Base-by-base conservation (phyloP, 2,329 filamentous ascomycete species). In the Leptodontidium sp. region DNA sequence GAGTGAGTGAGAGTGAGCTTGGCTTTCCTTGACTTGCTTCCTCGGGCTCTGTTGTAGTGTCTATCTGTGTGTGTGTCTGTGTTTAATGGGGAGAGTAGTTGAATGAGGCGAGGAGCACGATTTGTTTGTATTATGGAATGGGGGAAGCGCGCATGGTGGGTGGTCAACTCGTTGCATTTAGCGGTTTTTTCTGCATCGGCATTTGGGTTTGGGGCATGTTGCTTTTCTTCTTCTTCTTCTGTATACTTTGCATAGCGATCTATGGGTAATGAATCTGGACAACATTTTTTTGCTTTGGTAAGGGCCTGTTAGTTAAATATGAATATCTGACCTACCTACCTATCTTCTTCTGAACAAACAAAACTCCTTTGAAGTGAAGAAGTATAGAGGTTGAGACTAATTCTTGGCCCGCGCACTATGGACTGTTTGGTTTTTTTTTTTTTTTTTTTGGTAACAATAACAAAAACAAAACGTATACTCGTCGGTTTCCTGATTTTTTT, bases 1-100 rank as follows among this genome's bases (percentile, higher is more conserved):
- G 81, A 83, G 65, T 81, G 74, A 73, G 43, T 21, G 15, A 63
- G 6, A 4, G 2, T 17, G 61, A 53, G 26, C 50, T 52, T 21
- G 24, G 2, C 4, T 52, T 17, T 64, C 12, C n/a, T 38, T 64
- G 14, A 53, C 17, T 45, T 29, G 29, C 29, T 2, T 43, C 17
- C 24, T n/a, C 6, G 17, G 47, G n/a, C 6, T 17, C n/a, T 21
- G 15, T 24, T 21, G 21, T 21, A 21, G 3, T 50, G n/a, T 11
- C 9, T 21, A n/a, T 21, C 26, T 50, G 47, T 24, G n/a, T 50
- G n/a, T 21, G 47, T 50, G n/a, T 24, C 7, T 50, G n/a, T 26
- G 24, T 40, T 40, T 40, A 40, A 40, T 40, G 11, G 8, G 7
- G 38, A 21, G 11, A n/a, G 17, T 1, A 24, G 43, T 49, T 29